Conservation (phyloP, 768 basidiomycete genomes). For the Podaxis pistillaris region DNA sequence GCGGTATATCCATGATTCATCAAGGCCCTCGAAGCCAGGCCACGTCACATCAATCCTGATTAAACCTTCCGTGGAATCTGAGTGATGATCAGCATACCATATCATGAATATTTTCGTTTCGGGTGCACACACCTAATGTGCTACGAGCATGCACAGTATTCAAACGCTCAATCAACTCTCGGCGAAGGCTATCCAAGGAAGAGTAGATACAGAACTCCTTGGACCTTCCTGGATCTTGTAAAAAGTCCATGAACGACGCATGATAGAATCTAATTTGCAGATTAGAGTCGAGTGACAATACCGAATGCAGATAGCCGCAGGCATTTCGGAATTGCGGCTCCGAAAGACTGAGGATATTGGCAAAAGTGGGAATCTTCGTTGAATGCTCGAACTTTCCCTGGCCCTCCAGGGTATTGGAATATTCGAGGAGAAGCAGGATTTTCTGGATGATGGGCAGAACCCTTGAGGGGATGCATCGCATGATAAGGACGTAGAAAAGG, state of each 20-base stretch:
- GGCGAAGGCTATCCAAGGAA: background rate
- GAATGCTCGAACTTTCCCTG: too few species aligned
- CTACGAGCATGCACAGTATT: background rate
- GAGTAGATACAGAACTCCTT: background rate
- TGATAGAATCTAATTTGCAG: background rate
- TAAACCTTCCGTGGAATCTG: too few species aligned
- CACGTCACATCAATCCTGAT: too few species aligned
- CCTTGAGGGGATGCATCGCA: background rate
- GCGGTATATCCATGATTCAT: too few species aligned
- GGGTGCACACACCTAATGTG: background rate
- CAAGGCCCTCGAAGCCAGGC: too few species aligned
- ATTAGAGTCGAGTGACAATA: background rate
- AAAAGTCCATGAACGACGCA: slow-evolving; percentile 4
- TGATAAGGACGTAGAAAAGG: too few species aligned
- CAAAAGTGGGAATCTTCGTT: background rate
- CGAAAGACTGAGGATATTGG: background rate
- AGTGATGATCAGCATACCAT: too few species aligned
- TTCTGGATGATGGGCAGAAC: background rate
- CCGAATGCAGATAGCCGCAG: background rate
- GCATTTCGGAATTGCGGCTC: background rate
- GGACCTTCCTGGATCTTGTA: slow-evolving; percentile 1
- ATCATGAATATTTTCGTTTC: too few species aligned
- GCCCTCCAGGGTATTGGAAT: too few species aligned
- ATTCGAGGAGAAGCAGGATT: background rate
- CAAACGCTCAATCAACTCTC: background rate